Conservation (phyloP, 2,329 filamentous ascomycete species). For the Cercospora sojina region DNA sequence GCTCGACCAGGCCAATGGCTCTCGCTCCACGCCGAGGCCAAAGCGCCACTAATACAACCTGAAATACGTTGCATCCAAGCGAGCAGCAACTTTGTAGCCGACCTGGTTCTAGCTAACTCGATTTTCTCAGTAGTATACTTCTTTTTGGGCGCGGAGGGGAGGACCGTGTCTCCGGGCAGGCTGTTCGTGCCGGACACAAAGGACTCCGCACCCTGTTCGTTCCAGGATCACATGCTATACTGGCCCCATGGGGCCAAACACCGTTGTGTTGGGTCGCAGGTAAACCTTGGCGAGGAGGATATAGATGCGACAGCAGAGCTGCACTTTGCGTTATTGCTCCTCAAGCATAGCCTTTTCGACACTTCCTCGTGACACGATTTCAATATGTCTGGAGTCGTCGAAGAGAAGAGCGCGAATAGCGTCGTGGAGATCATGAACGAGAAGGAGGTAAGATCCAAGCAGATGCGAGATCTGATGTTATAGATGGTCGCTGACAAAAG, state of each 20-base stretch:
- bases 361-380: background rate
- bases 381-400: slow-evolving; percentile 11
- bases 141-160: slow-evolving; percentile 4
- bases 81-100: background rate
- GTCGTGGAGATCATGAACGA: slow-evolving; percentile 17
- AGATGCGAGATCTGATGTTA: background rate
- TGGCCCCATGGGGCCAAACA: background rate
- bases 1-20: slow-evolving; percentile 9
- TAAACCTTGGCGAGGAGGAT: slow-evolving; percentile 10
- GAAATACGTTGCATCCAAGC: slow-evolving; percentile 1
- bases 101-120: background rate
- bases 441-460: slow-evolving; percentile 11
- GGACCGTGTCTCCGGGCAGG: slow-evolving; percentile 16
- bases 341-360: background rate
- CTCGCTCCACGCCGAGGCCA: slow-evolving; percentile 4
- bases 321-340: background rate
- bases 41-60: slow-evolving; percentile 12
- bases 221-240: slow-evolving; percentile 9
- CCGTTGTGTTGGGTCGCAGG: slow-evolving; percentile 1
- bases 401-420: slow-evolving; percentile 16
- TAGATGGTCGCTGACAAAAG: background rate
- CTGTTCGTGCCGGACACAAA: slow-evolving; percentile 7
- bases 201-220: slow-evolving; percentile 8
- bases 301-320: slow-evolving; percentile 12
- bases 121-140: background rate